Conservation (phyloP, 805 yeast species). For the Alloascoidea africana region DNA sequence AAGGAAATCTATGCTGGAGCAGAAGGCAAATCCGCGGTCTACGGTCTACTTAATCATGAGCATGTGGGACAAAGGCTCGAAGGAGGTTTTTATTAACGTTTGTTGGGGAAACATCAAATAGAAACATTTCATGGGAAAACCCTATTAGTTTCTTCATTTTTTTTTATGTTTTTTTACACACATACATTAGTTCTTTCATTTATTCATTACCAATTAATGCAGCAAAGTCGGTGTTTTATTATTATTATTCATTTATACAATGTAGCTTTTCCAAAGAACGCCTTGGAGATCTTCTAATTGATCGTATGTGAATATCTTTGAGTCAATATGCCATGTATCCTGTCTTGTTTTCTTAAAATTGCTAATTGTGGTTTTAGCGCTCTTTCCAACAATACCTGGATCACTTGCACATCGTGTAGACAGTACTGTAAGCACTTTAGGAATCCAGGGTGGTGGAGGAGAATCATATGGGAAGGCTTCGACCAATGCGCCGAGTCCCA, state of each 20-base stretch:
- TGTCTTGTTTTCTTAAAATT: conserved; percentile 84
- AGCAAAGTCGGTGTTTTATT: no score
- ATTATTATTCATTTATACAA: conserved; percentile 30
- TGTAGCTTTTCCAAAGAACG: conserved; percentile 83
- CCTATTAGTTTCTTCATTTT: neutral
- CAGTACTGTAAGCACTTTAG: conserved; percentile 48
- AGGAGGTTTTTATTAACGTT: no score
- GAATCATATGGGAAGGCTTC: conserved; percentile 82
- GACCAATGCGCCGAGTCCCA: conserved; percentile 80
- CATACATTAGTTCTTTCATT: neutral
- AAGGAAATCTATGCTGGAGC: no score
- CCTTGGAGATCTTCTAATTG: conserved; percentile 90
- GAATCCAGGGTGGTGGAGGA: conserved; percentile 90
- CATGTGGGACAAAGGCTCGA: no score
- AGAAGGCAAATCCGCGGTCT: no score
- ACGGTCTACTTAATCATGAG: no score
- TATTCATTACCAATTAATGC: neutral
- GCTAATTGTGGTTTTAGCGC: conserved; percentile 71
- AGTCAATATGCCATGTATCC: conserved; percentile 93
- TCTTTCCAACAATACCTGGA: conserved; percentile 65
- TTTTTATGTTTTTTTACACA: neutral
- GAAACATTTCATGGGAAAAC: no score
- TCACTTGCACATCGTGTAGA: conserved; percentile 60
- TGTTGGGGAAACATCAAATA: no score
- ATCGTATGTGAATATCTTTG: conserved; percentile 53